Percentiles rank a stretch among this genome's conserved stretches.
These are phyloP conservation scores for Apiospora hydei DNA, from an alignment of 2,329 filamentous ascomycete species.

Conservation along the genomic window DNA sequence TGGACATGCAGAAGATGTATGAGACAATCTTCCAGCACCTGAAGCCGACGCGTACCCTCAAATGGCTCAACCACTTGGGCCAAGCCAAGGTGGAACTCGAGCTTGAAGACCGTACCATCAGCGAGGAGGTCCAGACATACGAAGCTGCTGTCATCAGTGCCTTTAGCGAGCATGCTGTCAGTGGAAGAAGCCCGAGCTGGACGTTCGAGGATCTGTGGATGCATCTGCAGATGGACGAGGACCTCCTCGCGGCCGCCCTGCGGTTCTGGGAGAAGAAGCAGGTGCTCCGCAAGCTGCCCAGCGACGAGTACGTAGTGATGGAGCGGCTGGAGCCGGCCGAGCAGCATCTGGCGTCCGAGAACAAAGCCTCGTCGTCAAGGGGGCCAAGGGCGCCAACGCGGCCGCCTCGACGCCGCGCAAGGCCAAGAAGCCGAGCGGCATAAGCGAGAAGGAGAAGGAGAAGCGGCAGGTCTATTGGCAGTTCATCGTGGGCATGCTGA, in stretches of 20 bases:
- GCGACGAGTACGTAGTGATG: constrained; percentile 70
- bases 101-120: constrained; percentile 78
- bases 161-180: constrained; percentile 56
- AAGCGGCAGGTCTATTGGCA: constrained; percentile 78
- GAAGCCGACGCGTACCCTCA: constrained; percentile 85
- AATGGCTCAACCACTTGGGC: constrained; percentile 85
- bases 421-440: constrained; percentile 49
- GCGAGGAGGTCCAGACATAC: constrained; percentile 79
- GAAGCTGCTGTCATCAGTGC: constrained; percentile 88
- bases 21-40: constrained; percentile 78
- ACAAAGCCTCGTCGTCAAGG: constrained; percentile 29
- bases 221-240: constrained; percentile 74
- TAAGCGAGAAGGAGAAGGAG: constrained; percentile 70
- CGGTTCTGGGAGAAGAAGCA: constrained; percentile 75
- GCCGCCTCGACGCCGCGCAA: constrained; percentile 55
- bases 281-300: constrained; percentile 65
- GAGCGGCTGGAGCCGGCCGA: constrained; percentile 63
- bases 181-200: constrained; percentile 46
- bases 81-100: constrained; percentile 82
- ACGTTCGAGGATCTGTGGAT: constrained; percentile 59
- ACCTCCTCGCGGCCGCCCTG: constrained; percentile 72
- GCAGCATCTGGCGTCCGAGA: constrained; percentile 28
- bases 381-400: constrained; percentile 35
- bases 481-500: constrained; percentile 94
- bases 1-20: constrained; percentile 72